Conservation (phyloP, 2,329 filamentous ascomycete genomes). For the Xylariaceae sp. region DNA sequence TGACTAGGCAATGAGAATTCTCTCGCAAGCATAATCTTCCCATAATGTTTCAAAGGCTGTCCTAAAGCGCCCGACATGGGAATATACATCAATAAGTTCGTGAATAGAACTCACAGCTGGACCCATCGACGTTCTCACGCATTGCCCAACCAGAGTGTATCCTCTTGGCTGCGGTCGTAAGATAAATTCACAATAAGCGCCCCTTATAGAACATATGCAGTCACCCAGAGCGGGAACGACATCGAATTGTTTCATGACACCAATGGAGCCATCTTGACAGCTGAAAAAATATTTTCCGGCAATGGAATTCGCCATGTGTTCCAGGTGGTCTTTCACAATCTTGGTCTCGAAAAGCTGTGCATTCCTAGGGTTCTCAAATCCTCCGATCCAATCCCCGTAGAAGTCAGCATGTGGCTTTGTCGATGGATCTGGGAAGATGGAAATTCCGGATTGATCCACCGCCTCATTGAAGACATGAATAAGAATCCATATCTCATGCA, state of each 20-base stretch:
- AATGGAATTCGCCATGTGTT: not conserved
- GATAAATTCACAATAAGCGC: constrained; percentile 10
- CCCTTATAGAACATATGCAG: constrained; percentile 11
- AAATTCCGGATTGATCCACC: constrained; percentile 1
- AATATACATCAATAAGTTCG: too few species aligned
- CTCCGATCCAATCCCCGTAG: not conserved
- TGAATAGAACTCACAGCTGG: not conserved
- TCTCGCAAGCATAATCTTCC: too few species aligned
- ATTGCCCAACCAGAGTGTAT: constrained; percentile 9
- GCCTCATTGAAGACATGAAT: constrained; percentile 5
- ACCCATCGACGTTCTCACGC: constrained; percentile 3
- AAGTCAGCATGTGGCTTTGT: not conserved
- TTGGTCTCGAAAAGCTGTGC: not conserved
- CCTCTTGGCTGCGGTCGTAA: constrained; percentile 1
- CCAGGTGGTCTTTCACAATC: not conserved
- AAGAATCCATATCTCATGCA: constrained; percentile 7
- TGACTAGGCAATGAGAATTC: too few species aligned
- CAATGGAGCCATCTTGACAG: constrained; percentile 5
- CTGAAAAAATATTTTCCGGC: constrained; percentile 3
- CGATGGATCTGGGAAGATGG: constrained; percentile 1
- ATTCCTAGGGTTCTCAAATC: not conserved
- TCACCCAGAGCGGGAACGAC: constrained; percentile 2
- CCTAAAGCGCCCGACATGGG: too few species aligned
- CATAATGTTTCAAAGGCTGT: too few species aligned
- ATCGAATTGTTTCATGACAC: constrained; percentile 8